phyloP scores from a whole-genome alignment of 2,329 filamentous ascomycete genomes.

The Penicillium sp. region DNA sequence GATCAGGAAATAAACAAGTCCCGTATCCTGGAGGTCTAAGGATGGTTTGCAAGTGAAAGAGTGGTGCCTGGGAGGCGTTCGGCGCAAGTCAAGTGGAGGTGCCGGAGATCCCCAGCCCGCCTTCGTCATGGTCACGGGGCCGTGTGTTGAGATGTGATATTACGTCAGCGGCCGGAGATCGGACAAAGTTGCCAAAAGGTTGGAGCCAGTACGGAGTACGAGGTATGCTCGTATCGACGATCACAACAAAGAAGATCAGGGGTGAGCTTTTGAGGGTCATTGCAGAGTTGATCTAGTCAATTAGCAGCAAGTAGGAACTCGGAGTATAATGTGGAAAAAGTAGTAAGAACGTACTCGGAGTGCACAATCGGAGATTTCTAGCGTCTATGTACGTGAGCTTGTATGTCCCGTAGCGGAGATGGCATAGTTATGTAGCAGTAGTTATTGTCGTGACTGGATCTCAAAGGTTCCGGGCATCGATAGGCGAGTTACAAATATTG shows the following conservation, averaged over 20 bases:
- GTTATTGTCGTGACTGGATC: neutral
- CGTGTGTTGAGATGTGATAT: neutral
- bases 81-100: slow-evolving; percentile 11
- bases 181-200: neutral
- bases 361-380: neutral
- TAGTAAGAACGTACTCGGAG: neutral
- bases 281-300: too few species aligned
- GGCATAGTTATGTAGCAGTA: too few species aligned
- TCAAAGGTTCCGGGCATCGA: neutral
- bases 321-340: neutral
- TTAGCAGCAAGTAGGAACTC: neutral
- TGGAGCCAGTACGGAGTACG: slow-evolving; percentile 1
- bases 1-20: neutral
- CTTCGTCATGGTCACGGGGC: slow-evolving; percentile 18
- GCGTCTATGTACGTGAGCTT: neutral
- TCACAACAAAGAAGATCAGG: too few species aligned
- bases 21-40: neutral
- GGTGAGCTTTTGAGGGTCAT: too few species aligned
- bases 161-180: slow-evolving; percentile 2
- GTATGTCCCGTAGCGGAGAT: too few species aligned
- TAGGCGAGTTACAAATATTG: neutral
- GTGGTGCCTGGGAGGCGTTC: slow-evolving; percentile 2
- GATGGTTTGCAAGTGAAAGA: neutral
- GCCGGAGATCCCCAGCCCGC: slow-evolving; percentile 15
- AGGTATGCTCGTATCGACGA: slow-evolving; percentile 8